Evolutionary conservation across 257 asterid species (phyloP).

Genomic region (Solanum dulcamara): DNA sequence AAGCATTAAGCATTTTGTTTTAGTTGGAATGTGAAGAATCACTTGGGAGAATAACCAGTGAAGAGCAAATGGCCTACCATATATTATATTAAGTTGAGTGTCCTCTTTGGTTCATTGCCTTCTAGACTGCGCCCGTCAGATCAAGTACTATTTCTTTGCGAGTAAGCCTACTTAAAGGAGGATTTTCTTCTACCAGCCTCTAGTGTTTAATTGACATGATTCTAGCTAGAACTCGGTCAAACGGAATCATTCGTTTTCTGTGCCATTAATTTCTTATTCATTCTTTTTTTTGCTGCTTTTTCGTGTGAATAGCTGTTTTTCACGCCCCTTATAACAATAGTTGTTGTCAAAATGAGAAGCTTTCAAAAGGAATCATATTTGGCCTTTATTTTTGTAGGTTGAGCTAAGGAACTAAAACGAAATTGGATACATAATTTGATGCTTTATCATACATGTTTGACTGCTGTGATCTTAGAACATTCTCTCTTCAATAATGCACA

Average conservation of each 20-base stretch:
- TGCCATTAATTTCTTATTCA: not conserved
- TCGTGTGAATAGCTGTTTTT: not conserved
- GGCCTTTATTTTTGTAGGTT: not conserved
- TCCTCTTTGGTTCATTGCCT: not conserved
- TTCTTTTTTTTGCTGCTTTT: not conserved
- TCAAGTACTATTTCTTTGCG: not conserved
- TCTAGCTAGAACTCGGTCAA: not conserved
- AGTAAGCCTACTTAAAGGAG: not conserved
- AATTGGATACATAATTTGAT: not conserved
- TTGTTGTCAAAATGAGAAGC: not conserved
- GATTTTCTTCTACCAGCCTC: not conserved
- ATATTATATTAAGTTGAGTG: not conserved
- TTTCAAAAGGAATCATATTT: not conserved
- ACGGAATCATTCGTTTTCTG: not conserved
- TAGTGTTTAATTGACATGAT: not conserved
- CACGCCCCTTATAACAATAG: not conserved
- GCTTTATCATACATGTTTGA: not conserved
- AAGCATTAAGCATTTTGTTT: not conserved
- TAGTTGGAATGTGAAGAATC: not conserved
- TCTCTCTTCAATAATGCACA: not conserved
- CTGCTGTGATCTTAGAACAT: not conserved
- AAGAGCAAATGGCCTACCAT: not conserved
- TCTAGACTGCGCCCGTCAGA: not conserved
- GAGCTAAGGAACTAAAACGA: not conserved
- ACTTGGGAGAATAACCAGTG: not conserved